Base-by-base conservation (phyloP, 148 eudicot genomes). In the Fagopyrum homotropicum region DNA sequence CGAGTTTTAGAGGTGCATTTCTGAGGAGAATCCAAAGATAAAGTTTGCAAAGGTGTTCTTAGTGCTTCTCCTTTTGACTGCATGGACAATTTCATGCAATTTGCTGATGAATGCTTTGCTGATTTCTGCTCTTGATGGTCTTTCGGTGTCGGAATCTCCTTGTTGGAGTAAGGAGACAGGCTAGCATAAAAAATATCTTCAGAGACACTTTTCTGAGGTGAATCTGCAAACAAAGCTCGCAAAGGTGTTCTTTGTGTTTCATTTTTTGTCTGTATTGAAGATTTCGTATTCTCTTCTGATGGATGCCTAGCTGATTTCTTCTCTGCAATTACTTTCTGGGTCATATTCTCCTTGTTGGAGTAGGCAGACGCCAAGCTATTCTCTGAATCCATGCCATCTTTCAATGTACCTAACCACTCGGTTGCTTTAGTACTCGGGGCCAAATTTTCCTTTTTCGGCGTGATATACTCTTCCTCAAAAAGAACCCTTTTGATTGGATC, bases 1-100 rank as follows among this genome's bases (percentile, higher is more conserved):
- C 73, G 22, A 78, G 76, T 52, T 75, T 82, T 82, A 82, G 88
- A 70, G 54, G 43, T 66, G 81, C 76, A 76, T 75, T 84, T 85
- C 81, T 66, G 75, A 60, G 79, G 73, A 35, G 88, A 82, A 52
- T 81, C 75, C 16, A 73, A 75, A 43, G 75, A 78, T 79, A 91
- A 76, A 77, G 85, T 52, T 45, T 83, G 85, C 70, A 89, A 91
- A 69, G 98, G 97, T 75, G 76, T 75, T 75, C 94, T 84, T 56
- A 72, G 72, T 16, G 73, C 79, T 80, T 57, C 82, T 56, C 77
- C 81, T 69, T 80, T 86, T 29, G 52, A 63, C 29, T 48, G 68
- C 56, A 74, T 71, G 45, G 14, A 30, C 71, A 77, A 64, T 72
- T 60, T 77, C 45, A 68, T 76, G 69, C 22, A 76, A 46, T 69